Percentiles rank a stretch among this genome's conserved stretches.
phyloP scores from a whole-genome alignment of 208 protist species.

The Wallacemonas sp. region DNA sequence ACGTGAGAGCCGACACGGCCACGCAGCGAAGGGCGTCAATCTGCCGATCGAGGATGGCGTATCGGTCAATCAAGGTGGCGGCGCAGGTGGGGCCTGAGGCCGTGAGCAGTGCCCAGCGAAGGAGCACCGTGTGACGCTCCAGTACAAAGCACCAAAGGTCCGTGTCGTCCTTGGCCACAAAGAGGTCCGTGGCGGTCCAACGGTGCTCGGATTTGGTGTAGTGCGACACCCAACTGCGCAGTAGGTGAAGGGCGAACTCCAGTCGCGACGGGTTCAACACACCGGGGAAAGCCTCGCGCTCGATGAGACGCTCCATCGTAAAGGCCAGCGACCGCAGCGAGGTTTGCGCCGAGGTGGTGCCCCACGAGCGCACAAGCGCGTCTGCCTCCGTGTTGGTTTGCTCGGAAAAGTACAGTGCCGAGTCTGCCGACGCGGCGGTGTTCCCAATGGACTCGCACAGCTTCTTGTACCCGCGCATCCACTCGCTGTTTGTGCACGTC shows the following conservation, averaged over 20 bases:
- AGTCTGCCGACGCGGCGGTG: background rate
- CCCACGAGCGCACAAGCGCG: slow-evolving; percentile 21
- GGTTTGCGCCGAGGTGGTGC: background rate
- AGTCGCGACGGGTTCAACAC: slow-evolving; percentile 48
- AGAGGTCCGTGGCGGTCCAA: slow-evolving; percentile 31
- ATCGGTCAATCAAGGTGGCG: background rate
- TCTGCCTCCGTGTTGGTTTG: slow-evolving; percentile 7
- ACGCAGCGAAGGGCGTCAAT: slow-evolving; percentile 24
- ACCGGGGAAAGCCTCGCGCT: slow-evolving; percentile 24
- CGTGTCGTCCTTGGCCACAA: slow-evolving; percentile 36
- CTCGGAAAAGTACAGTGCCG: background rate
- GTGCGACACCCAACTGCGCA: slow-evolving; percentile 58
- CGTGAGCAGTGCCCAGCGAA: slow-evolving; percentile 44
- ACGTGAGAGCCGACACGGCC: slow-evolving; percentile 23
- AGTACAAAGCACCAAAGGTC: slow-evolving; percentile 83
- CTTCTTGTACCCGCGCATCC: background rate
- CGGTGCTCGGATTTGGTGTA: slow-evolving; percentile 57
- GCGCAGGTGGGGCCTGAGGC: too few species aligned
- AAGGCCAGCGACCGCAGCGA: slow-evolving; percentile 29
- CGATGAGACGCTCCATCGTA: slow-evolving; percentile 29
- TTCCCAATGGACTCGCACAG: background rate
- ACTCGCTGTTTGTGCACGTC: slow-evolving; percentile 18
- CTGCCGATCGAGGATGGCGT: background rate
- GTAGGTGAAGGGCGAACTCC: slow-evolving; percentile 53
- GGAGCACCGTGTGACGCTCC: slow-evolving; percentile 59